A percentile compares a stretch with the other conserved stretches of the same genome.
phyloP scores from a whole-genome alignment of 495 filamentous ascomycete genomes.

The Penicillium antarcticum region DNA sequence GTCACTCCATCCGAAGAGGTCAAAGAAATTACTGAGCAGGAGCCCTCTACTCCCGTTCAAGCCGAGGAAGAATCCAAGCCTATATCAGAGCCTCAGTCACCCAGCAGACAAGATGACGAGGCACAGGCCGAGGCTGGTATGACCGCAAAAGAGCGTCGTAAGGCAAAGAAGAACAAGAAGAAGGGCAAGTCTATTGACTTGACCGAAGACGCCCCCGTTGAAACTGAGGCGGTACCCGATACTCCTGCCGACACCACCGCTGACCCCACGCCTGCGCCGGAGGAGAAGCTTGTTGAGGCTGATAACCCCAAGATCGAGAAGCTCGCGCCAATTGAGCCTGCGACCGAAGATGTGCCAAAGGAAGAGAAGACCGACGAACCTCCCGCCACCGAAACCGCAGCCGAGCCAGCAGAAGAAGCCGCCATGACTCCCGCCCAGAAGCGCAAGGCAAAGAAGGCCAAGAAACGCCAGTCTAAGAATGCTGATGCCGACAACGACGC shows the following conservation, averaged over 20 bases:
- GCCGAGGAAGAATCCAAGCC: slow-evolving; percentile 3
- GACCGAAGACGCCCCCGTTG: slow-evolving; percentile 13
- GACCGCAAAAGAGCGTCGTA: slow-evolving; percentile 25
- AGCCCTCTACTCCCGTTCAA: not conserved
- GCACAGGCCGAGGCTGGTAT: slow-evolving; percentile 11
- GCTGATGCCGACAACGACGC: slow-evolving; percentile 18
- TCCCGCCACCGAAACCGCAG: slow-evolving; percentile 9
- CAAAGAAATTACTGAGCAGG: not conserved
- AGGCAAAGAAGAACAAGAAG: slow-evolving; percentile 44
- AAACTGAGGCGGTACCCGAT: not conserved
- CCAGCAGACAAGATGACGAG: slow-evolving; percentile 7
- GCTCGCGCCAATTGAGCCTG: not conserved
- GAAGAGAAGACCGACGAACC: slow-evolving; percentile 7
- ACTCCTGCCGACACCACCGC: not conserved
- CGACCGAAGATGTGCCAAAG: slow-evolving; percentile 1
- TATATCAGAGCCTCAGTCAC: slow-evolving; percentile 8
- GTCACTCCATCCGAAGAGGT: not conserved
- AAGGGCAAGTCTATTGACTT: slow-evolving; percentile 33
- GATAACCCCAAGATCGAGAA: slow-evolving; percentile 2
- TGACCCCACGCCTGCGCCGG: not conserved
- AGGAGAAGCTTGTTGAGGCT: not conserved
- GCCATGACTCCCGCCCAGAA: slow-evolving; percentile 32
- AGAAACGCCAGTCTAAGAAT: slow-evolving; percentile 38
- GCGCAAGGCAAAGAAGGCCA: slow-evolving; percentile 47
- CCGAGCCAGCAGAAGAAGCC: slow-evolving; percentile 23